Evolutionary conservation across 805 yeast species (phyloP).

Genomic region (Nakazawaea wickerhamii): DNA sequence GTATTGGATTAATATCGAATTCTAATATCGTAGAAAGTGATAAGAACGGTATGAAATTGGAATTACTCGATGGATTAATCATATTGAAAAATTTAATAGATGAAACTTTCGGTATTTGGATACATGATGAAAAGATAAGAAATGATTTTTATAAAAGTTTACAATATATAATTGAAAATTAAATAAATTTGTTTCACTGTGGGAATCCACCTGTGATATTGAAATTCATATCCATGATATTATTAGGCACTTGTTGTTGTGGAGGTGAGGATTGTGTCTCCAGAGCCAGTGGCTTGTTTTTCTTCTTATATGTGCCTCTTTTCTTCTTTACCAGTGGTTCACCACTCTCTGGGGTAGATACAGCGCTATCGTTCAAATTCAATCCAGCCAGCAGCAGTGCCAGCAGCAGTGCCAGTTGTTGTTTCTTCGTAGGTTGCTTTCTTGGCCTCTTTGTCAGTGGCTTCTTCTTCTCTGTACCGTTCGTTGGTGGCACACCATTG

Average conservation of each 20-base stretch:
- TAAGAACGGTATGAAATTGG: constrained; percentile 52
- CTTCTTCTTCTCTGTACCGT: constrained; percentile 6
- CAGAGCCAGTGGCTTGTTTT: constrained; percentile 4
- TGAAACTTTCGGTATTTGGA: constrained; percentile 75
- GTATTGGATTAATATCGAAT: constrained; percentile 55
- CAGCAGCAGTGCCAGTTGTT: constrained; percentile 11
- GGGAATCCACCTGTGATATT: constrained; percentile 8
- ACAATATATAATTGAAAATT: constrained; percentile 15
- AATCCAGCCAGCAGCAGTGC: constrained; percentile 1
- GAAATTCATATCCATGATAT: constrained; percentile 12
- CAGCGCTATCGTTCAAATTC: constrained; percentile 7
- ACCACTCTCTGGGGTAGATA: constrained; percentile 9
- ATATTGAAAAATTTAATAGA: constrained; percentile 64
- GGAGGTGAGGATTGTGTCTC: constrained; percentile 1
- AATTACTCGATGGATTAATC: constrained; percentile 61
- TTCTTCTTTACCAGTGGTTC: constrained; percentile 14
- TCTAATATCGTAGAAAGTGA: constrained; percentile 21
- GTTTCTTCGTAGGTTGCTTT: constrained; percentile 13
- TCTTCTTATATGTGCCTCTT: constrained; percentile 15
- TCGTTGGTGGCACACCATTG: background rate
- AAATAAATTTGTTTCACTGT: background rate
- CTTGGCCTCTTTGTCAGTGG: constrained; percentile 11
- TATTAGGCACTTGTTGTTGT: constrained; percentile 14
- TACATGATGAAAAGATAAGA: constrained; percentile 65
- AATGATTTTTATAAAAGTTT: constrained; percentile 47